Evolutionary conservation across 2,329 filamentous ascomycete genomes (phyloP), one percentile per base, ranked within the genome.

Genomic region (Aspergillus sp.): DNA sequence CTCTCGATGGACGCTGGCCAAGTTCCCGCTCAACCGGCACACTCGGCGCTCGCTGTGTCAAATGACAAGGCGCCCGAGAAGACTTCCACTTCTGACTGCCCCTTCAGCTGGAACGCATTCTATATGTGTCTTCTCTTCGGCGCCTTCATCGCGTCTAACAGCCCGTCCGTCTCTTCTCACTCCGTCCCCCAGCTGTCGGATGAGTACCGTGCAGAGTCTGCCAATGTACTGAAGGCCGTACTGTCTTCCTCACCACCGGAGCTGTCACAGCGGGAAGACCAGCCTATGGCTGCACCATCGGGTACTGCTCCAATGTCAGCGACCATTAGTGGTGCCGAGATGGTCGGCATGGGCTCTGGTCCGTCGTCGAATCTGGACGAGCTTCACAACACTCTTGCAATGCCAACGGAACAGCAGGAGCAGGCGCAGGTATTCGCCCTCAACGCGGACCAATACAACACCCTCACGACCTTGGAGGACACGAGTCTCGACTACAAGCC

Each of bases 71-170:
- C 40, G 28, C 32, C 45, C 27, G 57, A 59, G 29, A 64, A 59
- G 41, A 45, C 53, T 26, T 59, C 67, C 33, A 69, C 71, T 66
- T 69, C 79, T 40, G 80, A 85, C 46, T 83, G 88, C 50, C 84
- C 86, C 32, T 66, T 67, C 51, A 67, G 64, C 52, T 67, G 64
- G 64, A 66, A 67, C 76, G 85, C 51, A 66, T 96, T 50, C 72
- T 96, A 58, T 81, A 93, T 95, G 86, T 82, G 95, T 47, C 82
- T 98, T 54, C 81, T 98, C 34, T 88, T 94, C 44, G 91, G 91
- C 55, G 91, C 91, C 33, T 94, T 95, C 55, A 86, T 96, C 48
- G 82, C 91, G 41, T 95, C 89, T 19, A 93, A 88, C 63, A 78
- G 78, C 46, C 75, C 78, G 27, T 70, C 79, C 13, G 67, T 73